Evolutionary conservation across 805 yeast species (phyloP), one percentile per base, ranked within the genome.

Genomic region (Candida ficus): DNA sequence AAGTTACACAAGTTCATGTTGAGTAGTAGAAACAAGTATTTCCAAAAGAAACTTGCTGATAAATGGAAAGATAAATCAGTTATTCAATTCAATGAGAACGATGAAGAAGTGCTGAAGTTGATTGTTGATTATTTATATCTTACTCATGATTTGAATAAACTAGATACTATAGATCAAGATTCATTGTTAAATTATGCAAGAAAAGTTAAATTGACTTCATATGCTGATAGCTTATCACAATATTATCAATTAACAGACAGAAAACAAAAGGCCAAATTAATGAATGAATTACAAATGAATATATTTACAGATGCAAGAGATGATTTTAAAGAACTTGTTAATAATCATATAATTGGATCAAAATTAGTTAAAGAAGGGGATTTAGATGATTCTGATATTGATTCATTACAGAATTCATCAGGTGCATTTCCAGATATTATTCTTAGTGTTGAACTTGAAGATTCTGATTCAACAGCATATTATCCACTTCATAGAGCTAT

Each of bases 401-500:
- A 25, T 12, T n/a, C 39, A 7, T 28, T 53, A n/a, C 53, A 50
- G 20, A 11, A 37, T 3, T 42, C 45, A n/a, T n/a, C 35, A 2
- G 17, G 36, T 4, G 52, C 58, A 8, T 59, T 45, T 32, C 76
- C 84, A 0, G 87, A 81, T 58, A 51, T 74, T 0, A 62, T 76
- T 2, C 35, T 79, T 1, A 50, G 67, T 1, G 67, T 68, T 7
- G 46, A 48, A 6, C 54, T 61, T 4, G 64, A 63, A 19, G 52
- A 59, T 5, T 35, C 40, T 6, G 39, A 42, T 10, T 31, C 55
- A 35, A 52, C 33, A 4, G n/a, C 57, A 0, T 68, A 67, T 43
- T 83, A 76, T 52, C 90, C 91, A 1, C 78, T 70, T 5, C 85
- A 85, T 57, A 66, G 79, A 31, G 70, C 84, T 1, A 71, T 84